Percentiles rank a stretch among this genome's conserved stretches.
These are phyloP conservation scores for Leccinum griseonigrum DNA, from an alignment of 1,284 basidiomycete genomes.

Conservation along the genomic window DNA sequence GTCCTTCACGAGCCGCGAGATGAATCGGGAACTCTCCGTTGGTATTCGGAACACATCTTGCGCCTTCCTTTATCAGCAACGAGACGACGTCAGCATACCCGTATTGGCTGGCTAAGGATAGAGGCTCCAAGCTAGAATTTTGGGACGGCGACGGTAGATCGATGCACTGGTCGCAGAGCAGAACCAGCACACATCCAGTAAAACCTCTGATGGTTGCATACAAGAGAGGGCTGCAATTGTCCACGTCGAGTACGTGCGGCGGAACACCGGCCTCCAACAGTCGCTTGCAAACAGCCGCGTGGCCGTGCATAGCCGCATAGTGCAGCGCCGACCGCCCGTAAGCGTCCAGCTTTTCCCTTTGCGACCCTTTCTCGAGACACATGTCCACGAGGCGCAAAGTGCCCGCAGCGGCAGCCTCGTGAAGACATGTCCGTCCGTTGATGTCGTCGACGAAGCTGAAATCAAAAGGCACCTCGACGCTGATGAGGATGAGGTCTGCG, in stretches of 20 bases:
- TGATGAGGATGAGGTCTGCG: constrained; percentile 71
- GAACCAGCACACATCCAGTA: constrained; percentile 75
- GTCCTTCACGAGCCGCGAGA: constrained; percentile 96
- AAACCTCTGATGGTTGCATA: constrained; percentile 91
- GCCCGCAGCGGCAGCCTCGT: constrained; percentile 90
- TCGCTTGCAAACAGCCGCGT: constrained; percentile 72
- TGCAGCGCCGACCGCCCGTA: constrained; percentile 95
- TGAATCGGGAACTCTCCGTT: constrained; percentile 97
- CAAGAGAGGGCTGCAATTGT: constrained; percentile 92
- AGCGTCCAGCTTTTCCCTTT: constrained; percentile 70
- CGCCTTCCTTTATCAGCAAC: constrained; percentile 69
- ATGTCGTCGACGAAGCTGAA: constrained; percentile 95
- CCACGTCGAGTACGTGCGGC: constrained; percentile 79
- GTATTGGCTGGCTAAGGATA: constrained; percentile 88
- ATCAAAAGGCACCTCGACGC: constrained; percentile 74
- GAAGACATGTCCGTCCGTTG: constrained; percentile 94
- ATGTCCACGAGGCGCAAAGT: constrained; percentile 77
- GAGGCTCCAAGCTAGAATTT: constrained; percentile 76
- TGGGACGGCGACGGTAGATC: constrained; percentile 41
- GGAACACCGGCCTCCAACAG: constrained; percentile 72
- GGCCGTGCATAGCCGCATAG: constrained; percentile 95
- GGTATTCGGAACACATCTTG: constrained; percentile 80
- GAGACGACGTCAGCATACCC: constrained; percentile 85
- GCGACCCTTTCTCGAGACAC: constrained; percentile 76
- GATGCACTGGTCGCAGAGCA: constrained; percentile 67